phyloP scores from a whole-genome alignment of 768 basidiomycete genomes.

The Termitomyces sp. region DNA sequence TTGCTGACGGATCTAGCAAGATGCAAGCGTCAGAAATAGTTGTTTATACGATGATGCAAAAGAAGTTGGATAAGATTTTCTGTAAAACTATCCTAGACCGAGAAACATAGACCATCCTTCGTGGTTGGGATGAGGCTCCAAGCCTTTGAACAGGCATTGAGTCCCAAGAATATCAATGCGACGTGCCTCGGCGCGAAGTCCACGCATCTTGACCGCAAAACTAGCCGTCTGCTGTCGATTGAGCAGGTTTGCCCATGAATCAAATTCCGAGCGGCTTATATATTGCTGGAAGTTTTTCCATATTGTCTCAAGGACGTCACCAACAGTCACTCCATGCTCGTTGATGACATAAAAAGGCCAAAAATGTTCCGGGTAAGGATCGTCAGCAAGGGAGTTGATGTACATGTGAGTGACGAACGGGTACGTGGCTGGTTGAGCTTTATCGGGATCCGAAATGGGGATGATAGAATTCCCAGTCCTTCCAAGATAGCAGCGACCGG shows the following conservation, averaged over 20 bases:
- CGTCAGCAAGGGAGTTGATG: slow-evolving; percentile 51
- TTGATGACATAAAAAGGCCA: slow-evolving; percentile 57
- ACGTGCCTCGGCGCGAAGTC: slow-evolving; percentile 20
- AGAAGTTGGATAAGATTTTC: not conserved
- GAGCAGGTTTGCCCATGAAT: slow-evolving; percentile 25
- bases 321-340: slow-evolving; percentile 41
- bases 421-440: slow-evolving; percentile 61
- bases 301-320: slow-evolving; percentile 50
- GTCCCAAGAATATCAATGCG: slow-evolving; percentile 49
- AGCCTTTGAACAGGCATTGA: slow-evolving; percentile 46
- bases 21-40: not conserved
- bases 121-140: slow-evolving; percentile 46
- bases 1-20: too few species aligned
- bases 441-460: slow-evolving; percentile 32
- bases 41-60: not conserved
- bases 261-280: slow-evolving; percentile 32
- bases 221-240: slow-evolving; percentile 29
- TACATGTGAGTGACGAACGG: slow-evolving; percentile 58
- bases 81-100: slow-evolving; percentile 11
- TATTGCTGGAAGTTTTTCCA: slow-evolving; percentile 39
- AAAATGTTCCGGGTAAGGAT: slow-evolving; percentile 42
- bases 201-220: slow-evolving; percentile 27
- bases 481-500: slow-evolving; percentile 27
- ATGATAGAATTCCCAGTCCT: slow-evolving; percentile 24
- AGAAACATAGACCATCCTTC: slow-evolving; percentile 42